phyloP scores from a whole-genome alignment of 495 filamentous ascomycete species.

The Beverwykella pulmonaria region DNA sequence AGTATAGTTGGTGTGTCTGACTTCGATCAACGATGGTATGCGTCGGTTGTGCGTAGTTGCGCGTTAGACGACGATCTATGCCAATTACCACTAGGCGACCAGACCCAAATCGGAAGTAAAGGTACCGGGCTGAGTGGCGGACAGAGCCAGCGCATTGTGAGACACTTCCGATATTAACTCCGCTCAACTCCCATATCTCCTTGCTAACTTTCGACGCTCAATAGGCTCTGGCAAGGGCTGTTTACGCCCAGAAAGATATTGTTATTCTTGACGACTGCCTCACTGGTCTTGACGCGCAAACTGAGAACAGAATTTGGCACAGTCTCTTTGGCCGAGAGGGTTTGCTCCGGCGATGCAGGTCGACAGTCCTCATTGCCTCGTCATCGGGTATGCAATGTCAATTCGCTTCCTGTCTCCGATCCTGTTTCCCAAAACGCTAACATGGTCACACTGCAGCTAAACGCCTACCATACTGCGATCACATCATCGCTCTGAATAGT shows the following conservation, averaged over 20 bases:
- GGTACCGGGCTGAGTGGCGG: conserved; percentile 68
- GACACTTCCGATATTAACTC: conserved; percentile 24
- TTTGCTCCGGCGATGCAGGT: conserved; percentile 52
- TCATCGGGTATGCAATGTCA: conserved; percentile 50
- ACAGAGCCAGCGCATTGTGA: conserved; percentile 65
- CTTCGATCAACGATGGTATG: conserved; percentile 63
- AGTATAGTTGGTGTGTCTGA: conserved; percentile 59
- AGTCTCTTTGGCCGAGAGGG: conserved; percentile 53
- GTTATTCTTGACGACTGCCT: conserved; percentile 64
- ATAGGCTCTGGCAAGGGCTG: conserved; percentile 57
- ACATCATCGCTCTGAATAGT: conserved; percentile 51
- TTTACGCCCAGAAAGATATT: conserved; percentile 59
- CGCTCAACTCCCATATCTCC: not conserved
- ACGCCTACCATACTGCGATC: conserved; percentile 50
- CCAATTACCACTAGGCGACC: conserved; percentile 52
- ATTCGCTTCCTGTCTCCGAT: conserved; percentile 12
- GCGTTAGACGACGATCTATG: conserved; percentile 56
- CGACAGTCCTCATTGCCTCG: conserved; percentile 58
- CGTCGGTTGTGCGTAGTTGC: conserved; percentile 65
- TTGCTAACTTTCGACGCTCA: conserved; percentile 12
- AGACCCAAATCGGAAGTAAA: conserved; percentile 64
- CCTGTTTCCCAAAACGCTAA: not conserved
- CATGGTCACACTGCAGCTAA: conserved; percentile 31
- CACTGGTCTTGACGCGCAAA: conserved; percentile 62
- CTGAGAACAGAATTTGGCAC: conserved; percentile 63